Base-by-base conservation (phyloP, 2,329 filamentous ascomycete genomes). In the Arthrobotrys conoides region DNA sequence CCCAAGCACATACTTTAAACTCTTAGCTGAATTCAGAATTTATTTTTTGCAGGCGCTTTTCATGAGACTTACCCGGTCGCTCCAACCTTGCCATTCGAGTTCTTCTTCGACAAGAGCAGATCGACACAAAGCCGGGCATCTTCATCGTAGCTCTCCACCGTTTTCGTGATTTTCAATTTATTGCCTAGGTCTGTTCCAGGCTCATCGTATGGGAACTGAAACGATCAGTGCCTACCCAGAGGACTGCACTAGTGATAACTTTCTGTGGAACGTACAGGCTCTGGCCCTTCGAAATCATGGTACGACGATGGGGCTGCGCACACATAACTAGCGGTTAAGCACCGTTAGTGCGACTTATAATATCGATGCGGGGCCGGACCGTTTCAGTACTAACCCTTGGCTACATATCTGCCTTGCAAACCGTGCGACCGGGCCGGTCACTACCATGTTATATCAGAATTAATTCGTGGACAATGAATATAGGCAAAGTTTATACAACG, bases 151-250 rank as follows among this genome's bases (percentile, higher is more conserved):
- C 93, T 94, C 49, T 91, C 88, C 12, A 97, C 87, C 73, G 92
- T 94, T 90, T 94, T 82, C 48, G 69, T 44, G 79, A 96, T 87
- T 84, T 97, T 97, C 88, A 90, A 96, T 77, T 90, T 88, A 84
- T 97, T 98, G 24, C 95, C 94, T 51, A 89, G 87, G 84, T 97
- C 93, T 0, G 95, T 98, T 66, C 96, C 94, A 1, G 92, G 91
- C 0, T 88, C 93, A 83, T 97, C 93, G 84, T 97, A 97, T 63
- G 92, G 89, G 48, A 97, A 87, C 10, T 80, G 16, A 33, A 12
- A 36, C 14, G 18, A 1, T 61, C 9, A 64, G 24, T 20, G 24
- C 41, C 44, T 5, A 30, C 9, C 3, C 16, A 41, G 33, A 14
- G 10, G 48, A 48, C 46, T 8, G 49, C n/a, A 30, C 27, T 36